Base-by-base conservation (phyloP, 2,329 filamentous ascomycete genomes). In the Colletotrichum tamarilloi region DNA sequence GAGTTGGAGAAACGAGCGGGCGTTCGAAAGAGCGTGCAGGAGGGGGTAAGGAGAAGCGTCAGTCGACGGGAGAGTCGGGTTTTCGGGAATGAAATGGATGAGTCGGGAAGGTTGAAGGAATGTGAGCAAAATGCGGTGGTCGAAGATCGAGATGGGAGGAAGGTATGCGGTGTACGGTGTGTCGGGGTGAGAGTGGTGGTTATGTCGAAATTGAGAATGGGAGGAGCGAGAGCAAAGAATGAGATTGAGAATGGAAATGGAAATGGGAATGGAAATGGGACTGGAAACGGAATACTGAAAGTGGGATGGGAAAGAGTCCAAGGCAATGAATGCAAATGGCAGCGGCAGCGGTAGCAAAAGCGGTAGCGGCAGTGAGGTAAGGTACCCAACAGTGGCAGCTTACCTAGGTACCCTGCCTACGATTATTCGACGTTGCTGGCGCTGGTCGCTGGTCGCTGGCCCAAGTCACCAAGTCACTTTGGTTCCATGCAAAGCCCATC, bases 271-370 rank as follows among this genome's bases (percentile, higher is more conserved):
- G 46, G 46, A 19, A 28, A 3, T 28, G 32, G 49, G 24, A 62
- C 42, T 49, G 62, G 35, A 7, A 56, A 62, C 53, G 65, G 52
- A 30, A 28, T 11, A 32, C 26, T 22, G 49, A 55, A 57, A 52
- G 52, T n/a, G 52, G 38, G 58, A 68, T 68, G 69, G 58, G 55
- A 72, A 58, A 72, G 46, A 42, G 59, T 52, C 59, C 24, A 56
- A 69, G 53, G 26, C 53, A 32, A 67, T 19, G 26, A 60, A 32
- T 60, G 32, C n/a, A 58, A 16, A 42, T 42, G 38, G 38, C 38
- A 52, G 56, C 56, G 64, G 28, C 26, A 28, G 38, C 35, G 14
- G 30, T 9, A 32, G 30, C 26, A 26, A 26, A 26, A 26, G 26
- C 8, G 28, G 28, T 2, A 30, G 35, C 12, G 12, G 35, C 35